phyloP scores from a whole-genome alignment of 176 grass and related monocot genomes.

The Triticum monococcum region DNA sequence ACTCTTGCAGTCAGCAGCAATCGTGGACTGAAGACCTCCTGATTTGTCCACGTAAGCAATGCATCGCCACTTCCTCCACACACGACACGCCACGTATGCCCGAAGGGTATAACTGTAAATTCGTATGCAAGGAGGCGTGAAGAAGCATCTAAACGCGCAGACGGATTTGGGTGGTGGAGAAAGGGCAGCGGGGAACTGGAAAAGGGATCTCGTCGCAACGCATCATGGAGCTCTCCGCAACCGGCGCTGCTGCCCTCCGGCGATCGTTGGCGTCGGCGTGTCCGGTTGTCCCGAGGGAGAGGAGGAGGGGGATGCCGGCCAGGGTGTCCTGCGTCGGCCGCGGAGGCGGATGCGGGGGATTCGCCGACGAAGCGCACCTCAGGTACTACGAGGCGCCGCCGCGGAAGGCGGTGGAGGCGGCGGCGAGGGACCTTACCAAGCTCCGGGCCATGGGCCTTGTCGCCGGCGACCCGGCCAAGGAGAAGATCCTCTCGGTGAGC shows the following conservation, averaged over 20 bases:
- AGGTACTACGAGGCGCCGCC: constrained; percentile 35
- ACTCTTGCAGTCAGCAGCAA: too few relatives aligned
- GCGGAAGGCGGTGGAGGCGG: constrained; percentile 44
- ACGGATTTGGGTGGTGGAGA: background rate
- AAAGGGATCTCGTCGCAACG: constrained; percentile 10
- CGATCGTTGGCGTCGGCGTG: background rate
- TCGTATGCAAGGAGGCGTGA: background rate
- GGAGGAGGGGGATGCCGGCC: background rate
- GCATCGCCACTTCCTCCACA: too few relatives aligned
- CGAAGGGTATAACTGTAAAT: constrained; percentile 17
- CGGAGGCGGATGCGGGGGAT: background rate
- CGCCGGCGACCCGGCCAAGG: constrained; percentile 28
- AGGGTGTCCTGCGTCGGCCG: constrained; percentile 34
- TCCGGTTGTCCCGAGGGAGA: background rate
- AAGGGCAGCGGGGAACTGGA: background rate
- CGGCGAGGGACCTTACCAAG: constrained; percentile 31
- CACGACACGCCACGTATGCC: background rate
- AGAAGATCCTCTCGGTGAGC: constrained; percentile 42
- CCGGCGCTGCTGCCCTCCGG: constrained; percentile 26
- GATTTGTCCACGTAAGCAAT: too few relatives aligned
- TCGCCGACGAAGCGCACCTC: constrained; percentile 37
- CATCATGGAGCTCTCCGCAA: constrained; percentile 45
- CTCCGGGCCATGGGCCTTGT: constrained; percentile 32
- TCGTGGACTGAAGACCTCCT: too few relatives aligned
- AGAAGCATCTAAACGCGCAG: background rate